Evolutionary conservation across 495 filamentous ascomycete species (phyloP).

Genomic region (Aspergillus campestris): DNA sequence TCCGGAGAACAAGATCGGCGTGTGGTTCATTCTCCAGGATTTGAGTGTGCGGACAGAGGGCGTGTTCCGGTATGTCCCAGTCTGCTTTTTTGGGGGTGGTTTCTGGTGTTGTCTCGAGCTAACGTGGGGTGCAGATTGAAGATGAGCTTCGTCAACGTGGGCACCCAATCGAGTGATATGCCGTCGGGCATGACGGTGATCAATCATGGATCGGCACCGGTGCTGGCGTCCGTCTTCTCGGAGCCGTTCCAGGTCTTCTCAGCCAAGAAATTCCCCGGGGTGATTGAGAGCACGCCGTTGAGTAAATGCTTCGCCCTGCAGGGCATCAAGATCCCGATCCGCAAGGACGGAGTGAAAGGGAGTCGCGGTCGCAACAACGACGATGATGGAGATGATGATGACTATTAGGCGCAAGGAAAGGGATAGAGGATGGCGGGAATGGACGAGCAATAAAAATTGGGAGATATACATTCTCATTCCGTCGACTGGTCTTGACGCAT

Average conservation of each 20-base stretch:
- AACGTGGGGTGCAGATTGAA: constrained; percentile 42
- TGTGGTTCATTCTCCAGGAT: constrained; percentile 97
- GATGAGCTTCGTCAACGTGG: constrained; percentile 83
- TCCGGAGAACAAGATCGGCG: constrained; percentile 72
- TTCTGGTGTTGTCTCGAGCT: neutral
- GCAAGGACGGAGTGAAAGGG: constrained; percentile 70
- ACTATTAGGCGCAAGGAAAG: constrained; percentile 6
- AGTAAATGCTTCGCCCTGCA: constrained; percentile 92
- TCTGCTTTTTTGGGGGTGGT: neutral
- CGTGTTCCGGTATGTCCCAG: constrained; percentile 61
- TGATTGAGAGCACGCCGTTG: constrained; percentile 86
- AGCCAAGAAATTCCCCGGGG: constrained; percentile 96
- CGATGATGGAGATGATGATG: constrained; percentile 43
- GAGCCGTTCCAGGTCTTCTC: constrained; percentile 90
- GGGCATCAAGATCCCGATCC: constrained; percentile 93
- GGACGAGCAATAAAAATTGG: too few species aligned
- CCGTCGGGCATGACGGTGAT: constrained; percentile 40
- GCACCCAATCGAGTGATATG: constrained; percentile 30
- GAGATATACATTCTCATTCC: too few species aligned
- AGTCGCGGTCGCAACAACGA: constrained; percentile 51
- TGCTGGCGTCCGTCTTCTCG: constrained; percentile 81
- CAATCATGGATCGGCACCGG: constrained; percentile 72
- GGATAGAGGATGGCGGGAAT: too few species aligned
- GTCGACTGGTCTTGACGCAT: constrained; percentile 1
- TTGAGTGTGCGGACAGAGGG: constrained; percentile 91